These are phyloP conservation scores for Ophidiomyces ophidiicola DNA, from an alignment of 2,329 filamentous ascomycete species.

Conservation along the genomic window DNA sequence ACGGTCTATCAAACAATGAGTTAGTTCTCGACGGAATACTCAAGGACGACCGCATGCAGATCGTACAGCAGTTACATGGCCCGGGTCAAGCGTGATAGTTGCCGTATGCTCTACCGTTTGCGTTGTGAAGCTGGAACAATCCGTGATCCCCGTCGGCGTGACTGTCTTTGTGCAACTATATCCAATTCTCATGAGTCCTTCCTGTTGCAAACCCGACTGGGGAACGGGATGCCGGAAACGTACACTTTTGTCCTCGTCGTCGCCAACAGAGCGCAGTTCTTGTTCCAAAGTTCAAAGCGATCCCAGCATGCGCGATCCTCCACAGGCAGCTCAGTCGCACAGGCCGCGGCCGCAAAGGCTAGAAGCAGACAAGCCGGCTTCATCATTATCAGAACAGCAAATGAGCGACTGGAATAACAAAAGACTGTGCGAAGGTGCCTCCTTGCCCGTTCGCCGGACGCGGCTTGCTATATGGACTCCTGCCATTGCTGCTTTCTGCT, in stretches of 20 bases:
- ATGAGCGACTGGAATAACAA: conserved; percentile 1
- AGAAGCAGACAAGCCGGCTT: conserved; percentile 2
- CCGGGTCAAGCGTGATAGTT: not conserved
- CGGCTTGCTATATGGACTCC: no score
- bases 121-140: not conserved
- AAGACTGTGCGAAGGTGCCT: no score
- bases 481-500: no score
- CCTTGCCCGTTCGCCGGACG: no score
- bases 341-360: not conserved
- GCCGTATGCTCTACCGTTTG: not conserved
- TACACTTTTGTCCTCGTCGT: not conserved
- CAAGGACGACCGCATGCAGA: not conserved
- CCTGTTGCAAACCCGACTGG: not conserved
- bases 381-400: not conserved
- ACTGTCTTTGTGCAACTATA: not conserved
- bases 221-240: not conserved
- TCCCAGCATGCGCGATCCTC: not conserved
- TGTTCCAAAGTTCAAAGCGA: not conserved
- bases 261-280: not conserved
- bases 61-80: conserved; percentile 1
- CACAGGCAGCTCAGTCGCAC: not conserved
- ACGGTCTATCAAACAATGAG: no score
- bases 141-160: not conserved
- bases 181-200: no score
- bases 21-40: no score